These are phyloP conservation scores for Otatea glauca DNA, from an alignment of 176 grass and related monocot genomes.

Conservation along the genomic window DNA sequence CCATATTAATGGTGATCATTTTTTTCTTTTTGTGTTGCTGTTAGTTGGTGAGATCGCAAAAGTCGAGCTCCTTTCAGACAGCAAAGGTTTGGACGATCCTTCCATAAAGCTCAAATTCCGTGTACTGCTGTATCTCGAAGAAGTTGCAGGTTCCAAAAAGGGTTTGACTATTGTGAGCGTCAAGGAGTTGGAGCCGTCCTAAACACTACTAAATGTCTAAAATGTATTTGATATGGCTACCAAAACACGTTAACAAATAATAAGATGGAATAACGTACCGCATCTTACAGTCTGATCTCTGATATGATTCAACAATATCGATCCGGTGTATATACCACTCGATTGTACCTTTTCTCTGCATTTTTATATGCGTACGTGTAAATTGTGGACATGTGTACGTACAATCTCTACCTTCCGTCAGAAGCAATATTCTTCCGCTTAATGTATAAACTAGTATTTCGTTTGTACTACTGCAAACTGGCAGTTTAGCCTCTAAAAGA, in stretches of 20 bases:
- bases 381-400: slow-evolving; percentile 1
- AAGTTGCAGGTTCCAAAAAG: too few relatives aligned
- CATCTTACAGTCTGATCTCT: neutral
- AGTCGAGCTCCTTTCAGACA: slow-evolving; percentile 12
- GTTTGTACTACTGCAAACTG: neutral
- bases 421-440: neutral
- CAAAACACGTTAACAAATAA: slow-evolving; percentile 1
- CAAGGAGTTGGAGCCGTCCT: neutral
- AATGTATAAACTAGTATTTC: neutral
- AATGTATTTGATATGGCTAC: neutral
- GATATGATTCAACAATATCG: neutral
- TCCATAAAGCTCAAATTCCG: neutral
- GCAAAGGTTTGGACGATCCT: neutral
- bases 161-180: neutral
- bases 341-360: neutral
- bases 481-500: neutral
- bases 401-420: neutral
- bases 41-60: neutral
- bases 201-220: neutral
- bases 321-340: neutral
- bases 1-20: neutral
- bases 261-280: neutral
- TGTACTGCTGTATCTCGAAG: neutral
- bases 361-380: neutral
- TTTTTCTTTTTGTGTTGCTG: neutral